These are phyloP conservation scores for Xylaria sp. DNA, from an alignment of 2,329 filamentous ascomycete species.

Conservation along the genomic window DNA sequence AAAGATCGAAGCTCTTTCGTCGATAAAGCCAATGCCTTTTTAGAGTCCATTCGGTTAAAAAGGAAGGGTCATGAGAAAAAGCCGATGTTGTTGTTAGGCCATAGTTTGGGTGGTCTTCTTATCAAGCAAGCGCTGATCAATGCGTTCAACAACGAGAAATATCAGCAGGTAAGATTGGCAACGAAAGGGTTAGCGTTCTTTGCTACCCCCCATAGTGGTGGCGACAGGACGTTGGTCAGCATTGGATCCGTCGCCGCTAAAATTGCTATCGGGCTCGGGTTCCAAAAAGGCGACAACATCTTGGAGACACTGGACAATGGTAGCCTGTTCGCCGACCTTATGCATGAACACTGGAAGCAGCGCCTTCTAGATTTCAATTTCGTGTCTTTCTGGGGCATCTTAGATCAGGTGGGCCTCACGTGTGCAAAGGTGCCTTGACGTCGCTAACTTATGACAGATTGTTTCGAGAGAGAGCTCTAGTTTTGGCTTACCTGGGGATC, in stretches of 20 bases:
- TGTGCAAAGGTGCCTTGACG: not conserved
- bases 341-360: conserved; percentile 30
- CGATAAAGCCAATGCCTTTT: conserved; percentile 41
- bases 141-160: conserved; percentile 40
- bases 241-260: conserved; percentile 36
- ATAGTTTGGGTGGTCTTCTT: conserved; percentile 42
- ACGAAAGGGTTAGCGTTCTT: conserved; percentile 43
- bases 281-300: conserved; percentile 14
- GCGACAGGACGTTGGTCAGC: conserved; percentile 33
- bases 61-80: conserved; percentile 31
- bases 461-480: conserved; percentile 29
- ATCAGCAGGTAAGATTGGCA: conserved; percentile 37
- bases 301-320: conserved; percentile 8
- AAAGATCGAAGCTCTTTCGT: conserved; percentile 38
- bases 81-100: conserved; percentile 39
- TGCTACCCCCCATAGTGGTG: conserved; percentile 43
- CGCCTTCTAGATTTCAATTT: conserved; percentile 20
- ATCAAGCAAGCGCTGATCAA: conserved; percentile 47
- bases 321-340: conserved; percentile 39
- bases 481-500: conserved; percentile 28
- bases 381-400: conserved; percentile 41
- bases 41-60: conserved; percentile 36
- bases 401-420: conserved; percentile 36
- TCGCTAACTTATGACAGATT: conserved; percentile 21
- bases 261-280: conserved; percentile 34